These are phyloP conservation scores for Epichloe brachyelytri DNA, from an alignment of 2,329 filamentous ascomycete genomes.

Conservation along the genomic window DNA sequence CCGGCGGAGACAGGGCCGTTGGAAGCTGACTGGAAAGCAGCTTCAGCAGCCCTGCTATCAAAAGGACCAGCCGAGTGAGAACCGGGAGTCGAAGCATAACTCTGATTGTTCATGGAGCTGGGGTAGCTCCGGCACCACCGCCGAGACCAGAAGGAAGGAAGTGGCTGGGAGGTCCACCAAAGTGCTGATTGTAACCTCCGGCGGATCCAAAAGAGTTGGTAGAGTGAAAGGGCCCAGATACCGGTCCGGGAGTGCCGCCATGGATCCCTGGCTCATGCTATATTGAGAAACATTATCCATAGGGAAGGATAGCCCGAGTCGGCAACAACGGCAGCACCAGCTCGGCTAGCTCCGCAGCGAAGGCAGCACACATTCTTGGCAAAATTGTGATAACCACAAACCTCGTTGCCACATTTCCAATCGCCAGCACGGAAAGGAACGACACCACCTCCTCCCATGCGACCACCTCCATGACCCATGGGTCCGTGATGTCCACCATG, in stretches of 20 bases:
- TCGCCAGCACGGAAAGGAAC: constrained; percentile 97
- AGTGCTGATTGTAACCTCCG: constrained; percentile 63
- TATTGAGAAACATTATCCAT: constrained; percentile 81
- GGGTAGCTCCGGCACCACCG: constrained; percentile 59
- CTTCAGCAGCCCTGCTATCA: constrained; percentile 85
- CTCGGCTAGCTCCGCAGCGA: constrained; percentile 87
- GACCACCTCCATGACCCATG: constrained; percentile 47
- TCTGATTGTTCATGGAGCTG: constrained; percentile 64
- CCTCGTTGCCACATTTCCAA: constrained; percentile 97
- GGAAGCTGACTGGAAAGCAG: constrained; percentile 80
- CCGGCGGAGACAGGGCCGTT: constrained; percentile 70
- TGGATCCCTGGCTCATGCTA: constrained; percentile 76
- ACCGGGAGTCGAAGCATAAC: constrained; percentile 59
- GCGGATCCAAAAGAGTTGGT: constrained; percentile 55
- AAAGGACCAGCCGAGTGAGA: constrained; percentile 79
- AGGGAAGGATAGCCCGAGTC: constrained; percentile 81
- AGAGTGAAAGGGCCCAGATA: constrained; percentile 61
- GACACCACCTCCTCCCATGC: constrained; percentile 69
- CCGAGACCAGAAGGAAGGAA: constrained; percentile 83
- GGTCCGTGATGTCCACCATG: constrained; percentile 54
- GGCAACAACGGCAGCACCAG: constrained; percentile 84
- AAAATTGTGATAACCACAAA: constrained; percentile 98
- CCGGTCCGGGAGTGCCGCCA: constrained; percentile 69
- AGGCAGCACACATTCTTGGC: constrained; percentile 98
- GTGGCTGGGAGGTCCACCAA: constrained; percentile 74